Base-by-base conservation (phyloP, 306 rosid genomes). In the peach (Prunus persica) region DNA sequence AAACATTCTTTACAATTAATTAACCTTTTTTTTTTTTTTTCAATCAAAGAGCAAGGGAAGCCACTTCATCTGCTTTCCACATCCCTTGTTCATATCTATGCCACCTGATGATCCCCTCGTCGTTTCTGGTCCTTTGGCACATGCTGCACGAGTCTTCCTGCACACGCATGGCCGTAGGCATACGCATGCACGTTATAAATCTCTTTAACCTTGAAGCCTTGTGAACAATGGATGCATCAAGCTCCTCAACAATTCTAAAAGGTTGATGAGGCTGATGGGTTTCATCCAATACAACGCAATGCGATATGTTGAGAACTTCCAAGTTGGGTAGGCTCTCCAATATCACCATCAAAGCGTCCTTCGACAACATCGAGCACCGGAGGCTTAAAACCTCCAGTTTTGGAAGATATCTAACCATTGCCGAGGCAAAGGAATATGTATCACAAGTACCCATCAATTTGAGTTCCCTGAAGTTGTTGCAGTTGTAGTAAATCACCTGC, bases 91-190 rank as follows among this genome's bases (percentile, higher is more conserved):
- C 95, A 8, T 89, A 89, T 72, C 67, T 87, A 78, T 88, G 85
- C 97, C 95, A 91, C 90, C 95, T 89, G 64, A 91, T 65, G 25
- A 82, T 78, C 82, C 97, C 94, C 41, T 87, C 89, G 43, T 91
- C 97, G 20, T 58, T 65, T 81, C 70, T 88, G 6, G 89, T 84
- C 58, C 97, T 77, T 60, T 82, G 84, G 84, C 97, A 91, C 88
- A 85, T 91, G 72, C 85, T 32, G 74, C 95, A 91, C 0, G 80
- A 20, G 30, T 85, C 89, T 14, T 24, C 66, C 41, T 6, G 41
- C 20, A 38, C 8, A 0, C 79, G 72, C 89, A 80, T 88, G 90
- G 8, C 41, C 41, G 8, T 34, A 34, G 41, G 2, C 41, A 34
- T 34, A 34, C 41, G 41, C 41, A 5, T 34, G 41, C 97, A 91